Evolutionary conservation across 306 rosid genomes (phyloP), one percentile per base, ranked within the genome.

Genomic region (Cyclanthera cordifolia): DNA sequence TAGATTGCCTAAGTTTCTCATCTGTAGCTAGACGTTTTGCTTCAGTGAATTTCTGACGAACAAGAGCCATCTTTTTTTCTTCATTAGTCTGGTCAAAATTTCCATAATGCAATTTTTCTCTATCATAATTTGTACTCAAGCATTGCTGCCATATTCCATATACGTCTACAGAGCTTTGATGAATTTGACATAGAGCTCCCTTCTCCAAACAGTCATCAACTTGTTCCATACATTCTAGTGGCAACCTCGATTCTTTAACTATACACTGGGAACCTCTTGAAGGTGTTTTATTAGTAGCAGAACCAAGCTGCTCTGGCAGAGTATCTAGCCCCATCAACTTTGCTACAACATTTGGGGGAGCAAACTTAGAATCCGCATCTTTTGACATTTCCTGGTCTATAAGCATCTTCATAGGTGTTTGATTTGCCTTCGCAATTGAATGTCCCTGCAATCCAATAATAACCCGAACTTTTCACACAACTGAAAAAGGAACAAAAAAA

Each of bases 311-410:
- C 75, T 79, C 68, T 48, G 95, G 91, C 52, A 88, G 76, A 76
- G 85, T 47, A 50, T 94, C 99, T 74, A 94, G 91, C 73, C 97
- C 99, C 99, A 90, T 94, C 78, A 90, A 80, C 80, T 86, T 88
- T 70, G 99, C 99, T 74, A 94, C 96, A 59, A 88, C 83, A 72
- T 90, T 94, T 54, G 97, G 83, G 34, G 89, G 82, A 30, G 76
- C 78, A 56, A 74, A 82, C 76, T 73, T 94, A 58, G 81, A 82
- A 60, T 77, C 82, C 34, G 78, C 67, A 64, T 82, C 95, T 86
- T 83, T 88, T 24, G 86, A 82, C 96, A 94, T 88, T 77, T 94
- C 95, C 79, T 72, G 88, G 78, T 82, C 87, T 82, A 88, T 79
- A 75, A 82, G 88, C 86, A 88, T 81, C 79, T 90, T 90, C 79